Evolutionary conservation across 495 filamentous ascomycete genomes (phyloP), one percentile per base, ranked within the genome.

Genomic region (Patellaria atrata): DNA sequence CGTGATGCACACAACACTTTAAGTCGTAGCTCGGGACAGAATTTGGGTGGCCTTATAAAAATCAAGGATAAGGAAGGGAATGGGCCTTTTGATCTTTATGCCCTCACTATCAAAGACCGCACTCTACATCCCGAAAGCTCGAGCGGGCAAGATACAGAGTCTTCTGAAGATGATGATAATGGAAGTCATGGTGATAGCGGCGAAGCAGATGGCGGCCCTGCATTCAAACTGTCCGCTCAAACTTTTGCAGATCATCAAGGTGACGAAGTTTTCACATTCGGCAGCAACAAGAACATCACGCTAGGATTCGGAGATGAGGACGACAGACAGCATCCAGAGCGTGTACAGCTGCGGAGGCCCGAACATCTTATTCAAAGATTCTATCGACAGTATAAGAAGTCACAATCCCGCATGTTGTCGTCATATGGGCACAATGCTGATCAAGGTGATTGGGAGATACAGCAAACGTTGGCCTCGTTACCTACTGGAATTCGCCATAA

Each of bases 61-160:
- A 77, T 89, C 33, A 97, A 97, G 53, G 89, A 97, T 46, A 75
- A 78, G 29, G 86, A 94, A 53, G 91, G 91, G 12, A 80, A 87
- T 45, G 92, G 84, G 37, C 86, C 89, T 0, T 91, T 94, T 40
- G 87, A 96, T 51, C 63, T 96, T 11, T 94, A 89, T 45, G 77
- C 76, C 29, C 70, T 77, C 15, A 87, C 83, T 9, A 84, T 94
- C 34, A 73, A 72, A 28, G 68, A 76, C 27, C 45, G 57, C 3
- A 44, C 48, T 2, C 37, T 53, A 13, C 38, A 47, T 27, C 42
- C 51, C 16, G 45, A 47, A 54, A 20, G 64, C 48, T 31, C 31
- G 6, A 13, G 12, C 3, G 23, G 16, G 6, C 36, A 51, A 19
- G 48, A 58, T 3, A 55, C 55, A 22, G 59, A 60, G 0, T 64